phyloP scores from a whole-genome alignment of 140 eudicot species.

The Ambrosia hybrid region DNA sequence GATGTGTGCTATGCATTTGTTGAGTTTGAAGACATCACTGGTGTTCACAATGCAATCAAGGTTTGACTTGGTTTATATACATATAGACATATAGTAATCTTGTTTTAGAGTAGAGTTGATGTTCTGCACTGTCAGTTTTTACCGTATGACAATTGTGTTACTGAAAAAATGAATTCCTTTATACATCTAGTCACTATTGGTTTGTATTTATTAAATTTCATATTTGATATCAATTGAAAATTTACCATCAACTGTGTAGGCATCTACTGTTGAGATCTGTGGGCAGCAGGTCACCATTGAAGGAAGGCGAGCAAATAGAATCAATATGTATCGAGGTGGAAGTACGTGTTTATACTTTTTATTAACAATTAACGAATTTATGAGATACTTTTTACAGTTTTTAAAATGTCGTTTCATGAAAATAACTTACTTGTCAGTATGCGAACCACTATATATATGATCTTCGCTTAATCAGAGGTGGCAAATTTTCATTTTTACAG shows the following conservation, averaged over 20 bases:
- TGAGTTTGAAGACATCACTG: slow-evolving; percentile 76
- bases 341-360: slow-evolving; percentile 52
- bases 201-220: not conserved
- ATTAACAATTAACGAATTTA: not conserved
- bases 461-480: too few species aligned
- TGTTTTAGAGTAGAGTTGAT: not conserved
- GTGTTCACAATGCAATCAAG: slow-evolving; percentile 93
- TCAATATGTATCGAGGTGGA: slow-evolving; percentile 68
- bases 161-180: not conserved
- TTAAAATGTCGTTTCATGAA: too few species aligned
- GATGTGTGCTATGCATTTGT: slow-evolving; percentile 95
- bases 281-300: slow-evolving; percentile 77
- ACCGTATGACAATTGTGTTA: not conserved
- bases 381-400: not conserved
- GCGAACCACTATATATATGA: too few species aligned
- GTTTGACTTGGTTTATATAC: slow-evolving; percentile 30
- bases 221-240: not conserved
- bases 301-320: slow-evolving; percentile 85
- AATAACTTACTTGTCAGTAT: too few species aligned
- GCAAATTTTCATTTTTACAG: too few species aligned
- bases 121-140: not conserved
- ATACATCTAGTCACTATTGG: not conserved
- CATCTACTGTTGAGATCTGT: slow-evolving; percentile 67
- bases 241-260: slow-evolving; percentile 43
- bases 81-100: not conserved